A percentile compares a stretch with the other conserved stretches of the same genome.
Evolutionary conservation across 257 asterid species (phyloP).

Genomic region (Cynanchum wilfordii): DNA sequence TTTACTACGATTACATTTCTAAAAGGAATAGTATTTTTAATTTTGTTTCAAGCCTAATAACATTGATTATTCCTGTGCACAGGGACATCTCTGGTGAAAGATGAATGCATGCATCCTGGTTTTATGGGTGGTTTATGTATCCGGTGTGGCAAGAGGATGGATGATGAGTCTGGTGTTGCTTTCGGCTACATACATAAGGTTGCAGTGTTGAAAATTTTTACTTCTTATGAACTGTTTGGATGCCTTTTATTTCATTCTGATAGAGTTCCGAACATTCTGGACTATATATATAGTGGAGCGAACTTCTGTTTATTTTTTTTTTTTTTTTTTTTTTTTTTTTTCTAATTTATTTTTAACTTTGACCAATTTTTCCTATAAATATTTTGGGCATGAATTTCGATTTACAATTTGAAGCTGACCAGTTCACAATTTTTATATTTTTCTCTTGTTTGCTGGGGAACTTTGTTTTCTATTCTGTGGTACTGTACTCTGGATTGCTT

Average conservation of each 20-base stretch:
- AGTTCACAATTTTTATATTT: not conserved
- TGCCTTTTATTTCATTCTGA: not conserved
- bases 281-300: not conserved
- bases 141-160: constrained; percentile 61
- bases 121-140: constrained; percentile 79
- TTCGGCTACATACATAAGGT: constrained; percentile 89
- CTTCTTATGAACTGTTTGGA: not conserved
- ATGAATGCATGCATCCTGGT: constrained; percentile 75
- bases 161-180: constrained; percentile 73
- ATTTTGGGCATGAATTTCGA: not conserved
- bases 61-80: constrained; percentile 6
- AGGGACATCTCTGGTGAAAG: constrained; percentile 24
- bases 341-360: not conserved
- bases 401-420: not conserved
- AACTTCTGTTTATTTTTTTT: not conserved
- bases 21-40: not conserved
- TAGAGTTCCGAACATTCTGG: not conserved
- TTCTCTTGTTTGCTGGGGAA: not conserved
- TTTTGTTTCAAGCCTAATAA: constrained; percentile 4
- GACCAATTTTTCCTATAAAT: not conserved
- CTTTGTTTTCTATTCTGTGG: not conserved
- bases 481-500: not conserved
- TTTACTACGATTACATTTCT: not conserved
- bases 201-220: not conserved
- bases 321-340: not conserved